A percentile compares a stretch with the other conserved stretches of the same genome.
Conservation (phyloP, 2,329 filamentous ascomycete species). For the Colletotrichum tofieldiae region DNA sequence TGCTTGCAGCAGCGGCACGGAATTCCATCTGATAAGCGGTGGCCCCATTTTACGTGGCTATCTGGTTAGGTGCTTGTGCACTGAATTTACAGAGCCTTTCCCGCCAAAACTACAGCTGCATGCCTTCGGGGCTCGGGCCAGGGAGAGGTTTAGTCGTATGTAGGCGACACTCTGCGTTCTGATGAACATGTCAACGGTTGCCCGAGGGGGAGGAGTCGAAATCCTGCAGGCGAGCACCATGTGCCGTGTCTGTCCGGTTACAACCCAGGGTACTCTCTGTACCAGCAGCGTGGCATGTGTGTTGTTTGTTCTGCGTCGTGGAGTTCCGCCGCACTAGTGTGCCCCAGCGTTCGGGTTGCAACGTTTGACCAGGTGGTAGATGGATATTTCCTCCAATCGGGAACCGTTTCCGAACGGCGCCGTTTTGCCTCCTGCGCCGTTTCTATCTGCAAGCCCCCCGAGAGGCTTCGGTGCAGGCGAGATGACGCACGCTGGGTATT, state of each 20-base stretch:
- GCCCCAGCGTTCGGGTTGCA: conserved; percentile 13
- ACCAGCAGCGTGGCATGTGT: not conserved
- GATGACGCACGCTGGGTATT: not conserved
- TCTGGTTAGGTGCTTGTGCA: not conserved
- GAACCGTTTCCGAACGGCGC: conserved; percentile 9
- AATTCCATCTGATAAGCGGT: conserved; percentile 33
- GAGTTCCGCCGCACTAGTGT: conserved; percentile 38
- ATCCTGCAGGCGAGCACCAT: not conserved
- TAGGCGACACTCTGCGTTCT: not conserved
- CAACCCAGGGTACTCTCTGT: not conserved
- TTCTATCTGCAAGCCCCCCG: not conserved
- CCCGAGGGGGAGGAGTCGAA: not conserved
- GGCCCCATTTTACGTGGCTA: not conserved
- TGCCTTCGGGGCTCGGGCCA: not conserved
- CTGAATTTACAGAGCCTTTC: not conserved
- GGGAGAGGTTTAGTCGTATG: not conserved
- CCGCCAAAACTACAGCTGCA: not conserved
- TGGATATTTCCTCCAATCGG: conserved; percentile 12
- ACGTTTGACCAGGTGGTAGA: conserved; percentile 7
- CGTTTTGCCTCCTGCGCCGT: not conserved
- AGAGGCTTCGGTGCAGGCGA: not conserved
- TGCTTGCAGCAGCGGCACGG: conserved; percentile 11
- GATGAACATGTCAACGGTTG: not conserved
- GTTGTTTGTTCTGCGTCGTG: conserved; percentile 11
- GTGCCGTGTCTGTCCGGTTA: not conserved